Evolutionary conservation across 1,284 basidiomycete genomes (phyloP), one percentile per base, ranked within the genome.

Genomic region (Malassezia obtusa): DNA sequence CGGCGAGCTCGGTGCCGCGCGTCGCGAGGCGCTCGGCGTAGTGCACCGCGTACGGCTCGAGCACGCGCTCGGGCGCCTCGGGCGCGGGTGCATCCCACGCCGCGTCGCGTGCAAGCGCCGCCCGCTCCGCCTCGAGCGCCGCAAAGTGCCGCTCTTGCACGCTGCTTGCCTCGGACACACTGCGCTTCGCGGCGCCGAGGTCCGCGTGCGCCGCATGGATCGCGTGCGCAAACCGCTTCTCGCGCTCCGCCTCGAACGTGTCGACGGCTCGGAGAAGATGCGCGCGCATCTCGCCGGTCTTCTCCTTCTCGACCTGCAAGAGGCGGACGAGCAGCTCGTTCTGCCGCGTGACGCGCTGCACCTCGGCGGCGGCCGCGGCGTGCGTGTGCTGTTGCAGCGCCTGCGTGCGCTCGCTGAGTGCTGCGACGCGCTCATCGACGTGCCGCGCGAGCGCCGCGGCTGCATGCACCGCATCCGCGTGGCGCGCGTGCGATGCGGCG

Each of bases 231-330:
- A 54, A 33, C 10, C 35, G 36, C n/a, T 24, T 21, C 22, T 43
- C 41, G 22, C 47, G 52, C 31, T 39, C 38, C 8, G 24, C 39
- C 15, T 35, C 45, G 40, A 44, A 54, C 19, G 31, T n/a, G 22
- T 54, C 46, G 26, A 54, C 26, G 11, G 39, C 45, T 0, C n/a
- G 26, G 17, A 54, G 32, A 10, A 54, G 15, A 1, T 28, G 12
- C 12, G 8, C 24, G 10, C 46, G 45, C 45, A 54, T 24, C 36
- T 41, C 25, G 22, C 31, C 35, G 11, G 46, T 32, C 25, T 48
- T 6, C 9, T 48, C 35, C 5, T 25, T 5, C 35, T 48, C 46
- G 11, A 6, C n/a, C 15, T 36, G 7, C 19, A 48, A 14, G 14
- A 36, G 37, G 10, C 11, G 22, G 10, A 6, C 21, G 11, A 48